Base-by-base conservation (phyloP, 176 grass and related monocot genomes). In the Phoenix roebelenii region DNA sequence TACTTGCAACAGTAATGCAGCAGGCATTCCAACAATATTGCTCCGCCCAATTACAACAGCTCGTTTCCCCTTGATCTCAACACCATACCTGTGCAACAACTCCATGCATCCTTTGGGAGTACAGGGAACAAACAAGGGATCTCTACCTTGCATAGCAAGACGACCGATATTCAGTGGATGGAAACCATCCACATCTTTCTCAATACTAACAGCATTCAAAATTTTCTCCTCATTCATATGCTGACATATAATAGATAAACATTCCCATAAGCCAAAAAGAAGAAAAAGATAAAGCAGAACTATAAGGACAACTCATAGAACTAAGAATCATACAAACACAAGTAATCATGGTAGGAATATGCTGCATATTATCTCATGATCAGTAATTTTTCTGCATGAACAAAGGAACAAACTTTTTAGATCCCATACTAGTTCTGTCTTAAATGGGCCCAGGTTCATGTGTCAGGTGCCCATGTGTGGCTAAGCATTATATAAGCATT, bases 91-190 rank as follows among this genome's bases (percentile, higher is more conserved):
- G 69, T 76, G 68, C 19, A 97, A 72, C 56, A 97, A 72, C 67
- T 97, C 93, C 72, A 97, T 97, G 75, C 93, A 97, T 80, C 93
- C 84, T 82, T 91, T 97, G n/a, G 93, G 93, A 25, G 93, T 97
- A 79, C 93, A 97, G 32, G 93, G 87, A 65, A 92, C 81, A 84
- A 91, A 97, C 52, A 88, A 80, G 0, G 93, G 84, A 30, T 98
- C 73, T 28, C 93, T 59, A 22, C 93, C 87, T 85, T 98, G 93
- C 93, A 98, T 98, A 26, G 87, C 84, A 67, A 98, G 87, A 30
- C 84, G 79, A 24, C 93, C 93, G 58, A 98, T 98, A 70, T 97
- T 97, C 57, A 97, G 74, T 4, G 93, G 93, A 76, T 98, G 87
- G 61, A 98, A 98, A 69, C 87, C 84, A 77, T 92, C 93, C 9